phyloP scores from a whole-genome alignment of 1,284 basidiomycete species.

The Rugiboletus extremiorientalis region DNA sequence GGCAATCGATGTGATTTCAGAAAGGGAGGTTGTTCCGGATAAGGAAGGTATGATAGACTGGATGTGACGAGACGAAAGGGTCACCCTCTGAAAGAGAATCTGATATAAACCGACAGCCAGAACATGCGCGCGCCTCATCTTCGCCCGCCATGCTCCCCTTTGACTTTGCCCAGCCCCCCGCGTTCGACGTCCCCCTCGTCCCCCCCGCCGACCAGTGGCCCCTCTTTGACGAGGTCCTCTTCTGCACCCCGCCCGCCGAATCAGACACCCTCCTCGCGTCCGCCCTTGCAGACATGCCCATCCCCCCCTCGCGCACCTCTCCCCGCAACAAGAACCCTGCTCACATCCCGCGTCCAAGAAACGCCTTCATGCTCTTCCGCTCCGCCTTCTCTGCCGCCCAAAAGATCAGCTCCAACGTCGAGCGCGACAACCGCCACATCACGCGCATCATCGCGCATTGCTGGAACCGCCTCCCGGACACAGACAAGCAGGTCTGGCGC shows the following conservation, averaged over 20 bases:
- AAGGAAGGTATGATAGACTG: conserved; percentile 5
- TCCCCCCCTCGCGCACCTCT: conserved; percentile 27
- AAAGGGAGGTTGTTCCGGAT: conserved; percentile 20
- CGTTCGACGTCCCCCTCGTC: conserved; percentile 18
- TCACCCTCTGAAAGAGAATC: not conserved
- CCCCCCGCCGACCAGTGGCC: conserved; percentile 23
- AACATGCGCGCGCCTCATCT: conserved; percentile 1
- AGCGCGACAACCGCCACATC: conserved; percentile 58
- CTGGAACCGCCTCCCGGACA: conserved; percentile 51
- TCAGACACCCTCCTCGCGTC: conserved; percentile 5
- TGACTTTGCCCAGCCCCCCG: conserved; percentile 1
- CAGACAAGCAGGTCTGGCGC: conserved; percentile 50
- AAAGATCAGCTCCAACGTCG: conserved; percentile 43
- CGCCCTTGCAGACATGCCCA: conserved; percentile 28
- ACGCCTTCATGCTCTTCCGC: conserved; percentile 85
- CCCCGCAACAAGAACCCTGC: conserved; percentile 33
- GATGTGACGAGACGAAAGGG: conserved; percentile 30
- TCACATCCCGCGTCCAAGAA: conserved; percentile 71
- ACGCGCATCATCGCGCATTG: conserved; percentile 53
- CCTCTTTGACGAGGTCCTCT: conserved; percentile 20
- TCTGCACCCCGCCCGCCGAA: conserved; percentile 7
- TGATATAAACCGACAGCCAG: conserved; percentile 25
- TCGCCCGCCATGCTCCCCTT: conserved; percentile 13
- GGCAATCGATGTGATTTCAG: conserved; percentile 29
- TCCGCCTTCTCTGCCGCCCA: conserved; percentile 60